Percentiles rank a stretch among this genome's conserved stretches.
Evolutionary conservation across 371 early-diverging fungal species (phyloP).

Genomic region (Paraphysoderma sedebokerense): DNA sequence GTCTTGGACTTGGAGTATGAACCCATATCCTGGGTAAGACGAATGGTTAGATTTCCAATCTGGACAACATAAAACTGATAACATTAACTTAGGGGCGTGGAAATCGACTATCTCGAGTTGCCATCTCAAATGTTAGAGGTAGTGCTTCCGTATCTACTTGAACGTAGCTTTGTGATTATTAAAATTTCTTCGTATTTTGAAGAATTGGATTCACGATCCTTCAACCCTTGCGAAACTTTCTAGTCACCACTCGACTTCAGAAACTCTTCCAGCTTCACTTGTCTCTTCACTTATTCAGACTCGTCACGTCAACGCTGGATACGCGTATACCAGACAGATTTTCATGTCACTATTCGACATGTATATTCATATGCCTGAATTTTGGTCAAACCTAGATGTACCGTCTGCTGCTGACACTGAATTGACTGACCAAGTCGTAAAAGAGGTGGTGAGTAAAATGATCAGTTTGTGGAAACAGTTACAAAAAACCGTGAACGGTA

Average conservation of each 20-base stretch:
- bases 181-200: too few species aligned
- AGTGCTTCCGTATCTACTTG: too few species aligned
- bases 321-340: slow-evolving; percentile 1
- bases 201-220: slow-evolving; percentile 3
- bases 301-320: background rate
- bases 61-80: too few species aligned
- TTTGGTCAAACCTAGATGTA: too few species aligned
- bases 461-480: background rate
- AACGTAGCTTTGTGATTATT: too few species aligned
- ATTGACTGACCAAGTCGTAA: background rate
- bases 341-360: slow-evolving; percentile 4
- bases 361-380: background rate
- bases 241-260: background rate
- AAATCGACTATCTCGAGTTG: slow-evolving; percentile 3
- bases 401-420: too few species aligned
- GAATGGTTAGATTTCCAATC: too few species aligned
- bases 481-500: background rate
- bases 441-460: background rate
- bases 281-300: background rate
- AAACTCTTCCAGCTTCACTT: background rate
- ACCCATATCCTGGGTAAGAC: slow-evolving; percentile 7
- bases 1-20: slow-evolving; percentile 4
- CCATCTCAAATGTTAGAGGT: slow-evolving; percentile 4
- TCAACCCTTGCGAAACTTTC: background rate
- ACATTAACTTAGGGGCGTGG: too few species aligned